These are phyloP conservation scores for Sisymbrium altissimum DNA, from an alignment of 345 rosid species.

Conservation along the genomic window DNA sequence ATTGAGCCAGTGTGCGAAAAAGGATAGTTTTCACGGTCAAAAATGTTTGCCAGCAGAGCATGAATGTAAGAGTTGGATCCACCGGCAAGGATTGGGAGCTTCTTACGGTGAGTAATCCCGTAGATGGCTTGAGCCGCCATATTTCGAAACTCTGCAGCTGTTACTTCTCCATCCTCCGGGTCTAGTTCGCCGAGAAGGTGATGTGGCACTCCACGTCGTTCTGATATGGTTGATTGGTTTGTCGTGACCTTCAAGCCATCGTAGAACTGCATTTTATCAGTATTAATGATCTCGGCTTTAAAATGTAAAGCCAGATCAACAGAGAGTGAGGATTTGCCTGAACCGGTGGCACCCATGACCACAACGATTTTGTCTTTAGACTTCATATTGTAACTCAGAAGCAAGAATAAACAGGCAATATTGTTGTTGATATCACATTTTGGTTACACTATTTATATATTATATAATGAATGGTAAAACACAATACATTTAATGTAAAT, in stretches of 20 bases:
- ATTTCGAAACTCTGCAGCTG: constrained; percentile 43
- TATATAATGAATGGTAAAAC: background rate
- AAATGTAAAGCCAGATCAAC: too few species aligned
- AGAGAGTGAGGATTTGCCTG: too few species aligned
- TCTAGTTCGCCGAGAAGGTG: constrained; percentile 50
- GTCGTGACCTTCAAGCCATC: too few species aligned
- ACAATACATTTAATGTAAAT: too few species aligned
- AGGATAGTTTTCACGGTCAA: constrained; percentile 30
- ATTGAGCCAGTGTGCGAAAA: constrained; percentile 4
- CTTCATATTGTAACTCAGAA: background rate
- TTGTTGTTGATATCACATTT: background rate
- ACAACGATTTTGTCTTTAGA: too few species aligned
- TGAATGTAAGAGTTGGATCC: constrained; percentile 76
- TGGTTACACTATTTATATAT: background rate
- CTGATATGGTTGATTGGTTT: constrained; percentile 40
- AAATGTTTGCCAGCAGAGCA: constrained; percentile 40
- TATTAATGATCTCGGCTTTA: too few species aligned
- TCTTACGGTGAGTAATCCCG: constrained; percentile 38
- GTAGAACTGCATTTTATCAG: too few species aligned
- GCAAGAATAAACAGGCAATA: background rate
- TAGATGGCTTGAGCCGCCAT: constrained; percentile 42
- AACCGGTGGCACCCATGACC: too few species aligned
- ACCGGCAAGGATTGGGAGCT: constrained; percentile 62
- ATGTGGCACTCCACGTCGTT: constrained; percentile 57
- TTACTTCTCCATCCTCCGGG: constrained; percentile 47